These are phyloP conservation scores for Boletus hoseneyae DNA, from an alignment of 1,284 basidiomycete genomes.

Conservation along the genomic window DNA sequence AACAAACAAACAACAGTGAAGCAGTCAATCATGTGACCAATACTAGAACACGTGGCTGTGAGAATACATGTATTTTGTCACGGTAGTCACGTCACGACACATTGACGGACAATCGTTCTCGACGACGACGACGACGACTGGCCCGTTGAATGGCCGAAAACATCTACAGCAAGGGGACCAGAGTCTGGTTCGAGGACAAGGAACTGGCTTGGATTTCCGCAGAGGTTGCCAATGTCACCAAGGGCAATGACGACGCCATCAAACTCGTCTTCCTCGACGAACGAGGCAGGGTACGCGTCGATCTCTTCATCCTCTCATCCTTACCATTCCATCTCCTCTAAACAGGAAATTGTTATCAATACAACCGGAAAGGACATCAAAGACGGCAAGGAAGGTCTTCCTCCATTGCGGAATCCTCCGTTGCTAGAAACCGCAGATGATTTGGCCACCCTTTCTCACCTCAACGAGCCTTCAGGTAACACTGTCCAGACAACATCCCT, in stretches of 20 bases:
- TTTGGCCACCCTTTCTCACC: slow-evolving; percentile 94
- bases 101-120: slow-evolving; percentile 1
- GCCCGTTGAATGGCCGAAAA: slow-evolving; percentile 69
- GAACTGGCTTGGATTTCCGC: slow-evolving; percentile 91
- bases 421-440: slow-evolving; percentile 96
- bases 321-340: slow-evolving; percentile 14
- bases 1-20: slow-evolving; percentile 22
- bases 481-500: slow-evolving; percentile 1
- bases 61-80: slow-evolving; percentile 17
- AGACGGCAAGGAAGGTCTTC: slow-evolving; percentile 71
- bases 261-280: slow-evolving; percentile 82
- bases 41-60: slow-evolving; percentile 20
- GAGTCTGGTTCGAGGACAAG: slow-evolving; percentile 90
- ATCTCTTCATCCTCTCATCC: slow-evolving; percentile 9
- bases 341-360: slow-evolving; percentile 71
- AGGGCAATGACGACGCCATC: slow-evolving; percentile 63
- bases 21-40: background rate
- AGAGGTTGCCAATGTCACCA: slow-evolving; percentile 68
- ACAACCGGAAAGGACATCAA: slow-evolving; percentile 79
- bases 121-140: slow-evolving; percentile 23
- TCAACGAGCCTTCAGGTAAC: slow-evolving; percentile 96
- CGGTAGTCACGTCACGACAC: slow-evolving; percentile 25
- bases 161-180: slow-evolving; percentile 80
- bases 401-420: slow-evolving; percentile 95
- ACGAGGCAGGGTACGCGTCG: slow-evolving; percentile 70